Evolutionary conservation across 129 eudicot species (phyloP).

Genomic region (Tagetes patula): DNA sequence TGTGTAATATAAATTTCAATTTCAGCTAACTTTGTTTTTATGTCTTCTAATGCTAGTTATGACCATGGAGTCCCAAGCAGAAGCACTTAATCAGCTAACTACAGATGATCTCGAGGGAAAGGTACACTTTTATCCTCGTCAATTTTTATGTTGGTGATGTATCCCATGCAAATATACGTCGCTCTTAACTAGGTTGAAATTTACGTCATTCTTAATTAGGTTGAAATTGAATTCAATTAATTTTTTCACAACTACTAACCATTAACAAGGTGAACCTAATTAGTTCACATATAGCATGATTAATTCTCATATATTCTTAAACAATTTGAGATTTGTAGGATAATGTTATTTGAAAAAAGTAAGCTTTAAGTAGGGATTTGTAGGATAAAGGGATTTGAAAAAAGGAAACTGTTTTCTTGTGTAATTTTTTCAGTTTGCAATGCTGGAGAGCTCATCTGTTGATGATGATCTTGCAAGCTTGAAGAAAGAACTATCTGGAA

Average conservation of each 20-base stretch:
- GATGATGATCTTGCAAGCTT: constrained; percentile 92
- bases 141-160: background rate
- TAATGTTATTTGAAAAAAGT: background rate
- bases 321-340: background rate
- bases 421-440: constrained; percentile 64
- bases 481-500: constrained; percentile 82
- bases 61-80: constrained; percentile 97
- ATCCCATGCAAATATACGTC: background rate
- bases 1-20: background rate
- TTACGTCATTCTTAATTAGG: background rate
- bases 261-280: constrained; percentile 12
- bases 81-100: constrained; percentile 75
- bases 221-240: background rate
- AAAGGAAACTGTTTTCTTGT: constrained; percentile 11
- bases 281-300: background rate
- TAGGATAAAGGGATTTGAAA: background rate
- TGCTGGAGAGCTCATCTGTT: constrained; percentile 83
- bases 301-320: background rate
- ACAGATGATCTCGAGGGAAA: constrained; percentile 93
- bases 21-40: constrained; percentile 5
- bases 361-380: background rate
- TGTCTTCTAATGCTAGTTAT: constrained; percentile 47
- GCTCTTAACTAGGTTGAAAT: background rate
- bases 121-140: constrained; percentile 40
- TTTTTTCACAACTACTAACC: background rate